Evolutionary conservation across 129 eudicot species (phyloP).

Genomic region (Saussurea involucrata): DNA sequence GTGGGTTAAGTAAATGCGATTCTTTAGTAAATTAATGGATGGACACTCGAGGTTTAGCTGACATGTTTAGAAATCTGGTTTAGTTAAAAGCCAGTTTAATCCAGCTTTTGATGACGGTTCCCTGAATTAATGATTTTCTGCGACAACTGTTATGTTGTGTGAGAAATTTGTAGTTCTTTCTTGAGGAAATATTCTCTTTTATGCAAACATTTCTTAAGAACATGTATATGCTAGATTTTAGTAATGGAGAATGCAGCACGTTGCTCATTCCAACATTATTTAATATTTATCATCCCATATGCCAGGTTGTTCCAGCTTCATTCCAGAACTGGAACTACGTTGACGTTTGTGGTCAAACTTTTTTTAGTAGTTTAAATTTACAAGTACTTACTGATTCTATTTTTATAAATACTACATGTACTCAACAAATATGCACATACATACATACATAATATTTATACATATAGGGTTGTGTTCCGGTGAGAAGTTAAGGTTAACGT

Average conservation of each 20-base stretch:
- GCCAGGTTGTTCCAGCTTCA: not conserved
- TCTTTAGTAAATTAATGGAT: not conserved
- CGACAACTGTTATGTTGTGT: not conserved
- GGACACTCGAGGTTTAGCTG: not conserved
- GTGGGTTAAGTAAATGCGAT: not conserved
- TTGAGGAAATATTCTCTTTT: not conserved
- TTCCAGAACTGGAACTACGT: not conserved
- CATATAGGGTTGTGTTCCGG: too few relatives aligned
- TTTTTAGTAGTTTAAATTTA: too few relatives aligned
- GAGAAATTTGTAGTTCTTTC: not conserved
- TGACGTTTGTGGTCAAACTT: not conserved
- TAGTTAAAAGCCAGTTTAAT: not conserved
- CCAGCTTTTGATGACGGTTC: not conserved
- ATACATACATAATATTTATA: too few relatives aligned
- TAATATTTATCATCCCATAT: not conserved
- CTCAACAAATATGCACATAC: not conserved
- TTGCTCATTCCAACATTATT: not conserved
- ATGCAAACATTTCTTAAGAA: not conserved
- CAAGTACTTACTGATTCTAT: too few relatives aligned
- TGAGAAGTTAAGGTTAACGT: too few relatives aligned
- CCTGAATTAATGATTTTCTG: not conserved
- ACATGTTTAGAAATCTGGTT: not conserved
- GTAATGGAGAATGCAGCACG: not conserved
- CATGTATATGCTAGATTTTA: not conserved
- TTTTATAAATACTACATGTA: too few relatives aligned